A percentile compares a stretch with the other conserved stretches of the same genome.
These are phyloP conservation scores for Phoma sp. DNA, from an alignment of 2,329 filamentous ascomycete species.

Conservation along the genomic window DNA sequence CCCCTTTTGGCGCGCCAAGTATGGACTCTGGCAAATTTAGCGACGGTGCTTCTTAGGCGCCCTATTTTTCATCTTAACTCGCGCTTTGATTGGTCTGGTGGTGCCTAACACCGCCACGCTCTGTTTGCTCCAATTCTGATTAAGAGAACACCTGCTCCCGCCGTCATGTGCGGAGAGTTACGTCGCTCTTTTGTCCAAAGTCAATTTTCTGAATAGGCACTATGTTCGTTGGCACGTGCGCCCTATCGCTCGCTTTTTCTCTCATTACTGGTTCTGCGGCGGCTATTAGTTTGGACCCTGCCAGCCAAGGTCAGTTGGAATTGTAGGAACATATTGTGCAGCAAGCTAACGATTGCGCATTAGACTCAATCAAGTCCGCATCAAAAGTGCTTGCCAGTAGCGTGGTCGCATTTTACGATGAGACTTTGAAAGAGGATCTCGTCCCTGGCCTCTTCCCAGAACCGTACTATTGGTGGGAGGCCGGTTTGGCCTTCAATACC, in stretches of 20 bases:
- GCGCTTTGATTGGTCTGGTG: conserved; percentile 6
- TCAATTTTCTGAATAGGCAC: background rate
- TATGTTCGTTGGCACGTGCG: conserved; percentile 25
- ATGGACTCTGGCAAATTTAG: background rate
- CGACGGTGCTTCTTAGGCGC: conserved; percentile 4
- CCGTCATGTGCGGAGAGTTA: background rate
- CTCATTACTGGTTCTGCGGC: conserved; percentile 14
- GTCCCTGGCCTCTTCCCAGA: conserved; percentile 29
- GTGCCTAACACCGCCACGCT: background rate
- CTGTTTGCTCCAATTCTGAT: background rate
- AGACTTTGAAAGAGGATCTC: conserved; percentile 5
- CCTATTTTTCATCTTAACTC: conserved; percentile 9
- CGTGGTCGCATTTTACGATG: conserved; percentile 31
- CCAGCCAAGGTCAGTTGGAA: conserved; percentile 21
- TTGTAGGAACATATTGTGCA: background rate
- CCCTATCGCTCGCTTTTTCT: conserved; percentile 27
- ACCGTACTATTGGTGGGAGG: conserved; percentile 33
- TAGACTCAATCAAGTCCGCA: conserved; percentile 33
- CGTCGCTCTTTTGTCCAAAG: background rate
- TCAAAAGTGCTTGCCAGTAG: conserved; percentile 30
- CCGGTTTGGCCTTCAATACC: conserved; percentile 27
- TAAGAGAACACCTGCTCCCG: conserved; percentile 2
- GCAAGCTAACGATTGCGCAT: background rate
- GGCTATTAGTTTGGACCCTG: conserved; percentile 29
- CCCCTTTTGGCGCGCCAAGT: too few species aligned